Percentiles rank a stretch among this genome's conserved stretches.
Conservation (phyloP, 345 rosid genomes). For the Boechera retrofracta region DNA sequence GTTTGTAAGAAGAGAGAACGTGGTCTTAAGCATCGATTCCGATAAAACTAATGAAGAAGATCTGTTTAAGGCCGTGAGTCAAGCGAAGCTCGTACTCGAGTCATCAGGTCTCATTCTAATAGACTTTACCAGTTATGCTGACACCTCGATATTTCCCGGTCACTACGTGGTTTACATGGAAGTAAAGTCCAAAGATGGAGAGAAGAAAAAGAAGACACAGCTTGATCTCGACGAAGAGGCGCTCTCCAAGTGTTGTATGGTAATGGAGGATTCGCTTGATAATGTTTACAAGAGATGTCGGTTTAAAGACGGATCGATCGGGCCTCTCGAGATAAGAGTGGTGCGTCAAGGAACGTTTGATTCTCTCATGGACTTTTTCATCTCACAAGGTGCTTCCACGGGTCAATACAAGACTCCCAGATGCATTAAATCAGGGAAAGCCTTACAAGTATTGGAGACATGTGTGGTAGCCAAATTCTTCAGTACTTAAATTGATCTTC, state of each 20-base stretch:
- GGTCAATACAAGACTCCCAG: slow-evolving; percentile 96
- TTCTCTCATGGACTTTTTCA: slow-evolving; percentile 82
- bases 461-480: slow-evolving; percentile 63
- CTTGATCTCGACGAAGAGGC: slow-evolving; percentile 45
- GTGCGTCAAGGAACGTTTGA: slow-evolving; percentile 74
- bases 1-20: slow-evolving; percentile 78
- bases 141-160: slow-evolving; percentile 75
- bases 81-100: slow-evolving; percentile 58
- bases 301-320: slow-evolving; percentile 71
- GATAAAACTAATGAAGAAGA: slow-evolving; percentile 94
- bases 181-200: slow-evolving; percentile 40
- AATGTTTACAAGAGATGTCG: slow-evolving; percentile 77
- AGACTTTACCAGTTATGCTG: slow-evolving; percentile 81
- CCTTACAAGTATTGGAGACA: slow-evolving; percentile 60
- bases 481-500: slow-evolving; percentile 48
- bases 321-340: slow-evolving; percentile 80
- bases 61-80: slow-evolving; percentile 67
- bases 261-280: slow-evolving; percentile 75
- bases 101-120: slow-evolving; percentile 60
- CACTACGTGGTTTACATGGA: slow-evolving; percentile 90
- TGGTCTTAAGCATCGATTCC: slow-evolving; percentile 76
- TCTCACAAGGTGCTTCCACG: slow-evolving; percentile 78
- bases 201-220: neutral
- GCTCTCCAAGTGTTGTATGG: slow-evolving; percentile 70
- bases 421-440: slow-evolving; percentile 70